Percentiles rank a stretch among this genome's conserved stretches.
These are phyloP conservation scores for Paramecium pentaurelia DNA, from an alignment of 73 alveolate genomes.

Conservation along the genomic window DNA sequence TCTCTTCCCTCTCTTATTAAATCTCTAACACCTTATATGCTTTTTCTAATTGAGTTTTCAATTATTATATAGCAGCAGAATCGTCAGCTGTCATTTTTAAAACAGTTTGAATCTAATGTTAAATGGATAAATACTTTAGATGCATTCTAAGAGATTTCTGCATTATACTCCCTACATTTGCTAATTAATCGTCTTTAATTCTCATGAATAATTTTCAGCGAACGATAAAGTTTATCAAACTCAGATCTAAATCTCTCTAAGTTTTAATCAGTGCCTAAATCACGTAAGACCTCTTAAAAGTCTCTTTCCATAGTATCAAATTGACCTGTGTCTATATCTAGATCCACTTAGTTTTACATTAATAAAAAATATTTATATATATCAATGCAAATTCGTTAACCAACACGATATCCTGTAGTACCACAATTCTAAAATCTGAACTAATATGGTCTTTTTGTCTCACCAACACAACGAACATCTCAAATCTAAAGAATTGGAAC, in stretches of 20 bases:
- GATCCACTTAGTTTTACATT: conserved; percentile 21
- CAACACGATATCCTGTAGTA: background rate
- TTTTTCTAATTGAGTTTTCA: conserved; percentile 62
- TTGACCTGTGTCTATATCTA: conserved; percentile 38
- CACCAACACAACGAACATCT: background rate
- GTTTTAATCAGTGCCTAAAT: conserved; percentile 83
- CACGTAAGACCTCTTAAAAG: conserved; percentile 83
- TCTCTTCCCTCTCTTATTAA: conserved; percentile 58
- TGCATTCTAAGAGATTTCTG: conserved; percentile 74
- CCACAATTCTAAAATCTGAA: background rate
- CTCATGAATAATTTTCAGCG: conserved; percentile 84
- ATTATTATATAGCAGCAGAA: conserved; percentile 67
- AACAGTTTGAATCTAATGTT: conserved; percentile 77
- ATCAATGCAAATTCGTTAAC: background rate
- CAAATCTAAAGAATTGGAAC: background rate
- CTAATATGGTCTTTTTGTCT: background rate
- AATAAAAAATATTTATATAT: background rate
- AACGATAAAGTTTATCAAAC: conserved; percentile 80
- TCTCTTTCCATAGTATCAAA: conserved; percentile 86
- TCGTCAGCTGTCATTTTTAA: conserved; percentile 80
- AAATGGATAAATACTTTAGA: conserved; percentile 62
- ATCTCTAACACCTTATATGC: conserved; percentile 52
- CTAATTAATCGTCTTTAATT: conserved; percentile 80
- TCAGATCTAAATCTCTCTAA: conserved; percentile 82
- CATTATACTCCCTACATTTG: conserved; percentile 91